Conservation (phyloP, 768 basidiomycete genomes). For the Lentinula boryana region DNA sequence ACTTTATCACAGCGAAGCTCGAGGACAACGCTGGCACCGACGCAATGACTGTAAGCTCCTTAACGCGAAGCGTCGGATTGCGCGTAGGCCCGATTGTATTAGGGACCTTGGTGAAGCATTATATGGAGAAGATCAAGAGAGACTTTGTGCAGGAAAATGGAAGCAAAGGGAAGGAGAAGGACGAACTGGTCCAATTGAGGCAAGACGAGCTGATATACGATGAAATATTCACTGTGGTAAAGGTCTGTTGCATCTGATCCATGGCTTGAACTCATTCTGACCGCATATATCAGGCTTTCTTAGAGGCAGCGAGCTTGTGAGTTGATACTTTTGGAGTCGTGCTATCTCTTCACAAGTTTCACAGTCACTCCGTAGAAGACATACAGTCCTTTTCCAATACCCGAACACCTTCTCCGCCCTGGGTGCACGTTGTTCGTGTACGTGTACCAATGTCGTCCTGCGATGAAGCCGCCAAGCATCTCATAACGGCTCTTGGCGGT, state of each 20-base stretch:
- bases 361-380: slow-evolving; percentile 81
- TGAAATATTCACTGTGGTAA: slow-evolving; percentile 69
- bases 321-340: slow-evolving; percentile 12
- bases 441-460: slow-evolving; percentile 72
- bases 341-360: slow-evolving; percentile 2
- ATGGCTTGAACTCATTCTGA: neutral
- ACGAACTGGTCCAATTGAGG: slow-evolving; percentile 30
- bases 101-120: slow-evolving; percentile 81
- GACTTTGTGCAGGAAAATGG: slow-evolving; percentile 19
- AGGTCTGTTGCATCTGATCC: slow-evolving; percentile 35
- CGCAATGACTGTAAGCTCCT: slow-evolving; percentile 31
- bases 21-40: neutral
- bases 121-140: slow-evolving; percentile 59
- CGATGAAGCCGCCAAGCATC: slow-evolving; percentile 62
- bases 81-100: slow-evolving; percentile 67
- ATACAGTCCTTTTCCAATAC: slow-evolving; percentile 78
- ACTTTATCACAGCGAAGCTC: neutral
- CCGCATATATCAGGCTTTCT: slow-evolving; percentile 50
- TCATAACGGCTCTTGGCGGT: slow-evolving; percentile 83
- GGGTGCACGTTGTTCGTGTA: slow-evolving; percentile 67
- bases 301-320: slow-evolving; percentile 66
- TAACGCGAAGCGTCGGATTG: slow-evolving; percentile 58
- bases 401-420: slow-evolving; percentile 80
- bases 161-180: slow-evolving; percentile 25
- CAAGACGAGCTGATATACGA: slow-evolving; percentile 80